Evolutionary conservation across 805 yeast species (phyloP).

Genomic region (Metschnikowia proteae): DNA sequence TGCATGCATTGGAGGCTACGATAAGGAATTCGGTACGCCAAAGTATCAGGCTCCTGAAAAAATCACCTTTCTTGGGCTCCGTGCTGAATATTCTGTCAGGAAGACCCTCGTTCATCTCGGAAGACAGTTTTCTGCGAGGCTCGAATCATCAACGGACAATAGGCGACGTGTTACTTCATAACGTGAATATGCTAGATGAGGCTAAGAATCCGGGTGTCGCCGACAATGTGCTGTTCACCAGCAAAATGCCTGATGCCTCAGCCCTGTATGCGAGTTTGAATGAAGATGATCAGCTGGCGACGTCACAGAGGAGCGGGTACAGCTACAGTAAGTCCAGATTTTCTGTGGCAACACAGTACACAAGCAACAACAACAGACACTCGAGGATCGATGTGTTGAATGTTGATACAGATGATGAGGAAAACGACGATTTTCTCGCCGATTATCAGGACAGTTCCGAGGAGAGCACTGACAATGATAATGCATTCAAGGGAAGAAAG

Average conservation of each 20-base stretch:
- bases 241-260: slow-evolving; percentile 25
- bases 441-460: slow-evolving; percentile 35
- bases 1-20: slow-evolving; percentile 69
- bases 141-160: slow-evolving; percentile 41
- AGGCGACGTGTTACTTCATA: slow-evolving; percentile 60
- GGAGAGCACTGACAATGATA: slow-evolving; percentile 28
- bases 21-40: slow-evolving; percentile 79
- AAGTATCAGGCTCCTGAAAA: slow-evolving; percentile 57
- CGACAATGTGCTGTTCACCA: slow-evolving; percentile 27
- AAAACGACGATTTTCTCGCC: slow-evolving; percentile 9
- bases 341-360: slow-evolving; percentile 19
- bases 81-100: slow-evolving; percentile 15
- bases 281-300: slow-evolving; percentile 8
- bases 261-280: slow-evolving; percentile 1
- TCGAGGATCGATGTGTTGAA: slow-evolving; percentile 42
- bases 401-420: slow-evolving; percentile 17
- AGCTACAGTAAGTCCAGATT: slow-evolving; percentile 8
- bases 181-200: slow-evolving; percentile 53
- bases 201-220: slow-evolving; percentile 22
- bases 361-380: slow-evolving; percentile 27
- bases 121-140: slow-evolving; percentile 9
- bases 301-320: slow-evolving; percentile 6
- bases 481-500: slow-evolving; percentile 27
- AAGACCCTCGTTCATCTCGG: slow-evolving; percentile 20
- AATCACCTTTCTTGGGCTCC: slow-evolving; percentile 23